These are phyloP conservation scores for Tubosaeta sp. DNA, from an alignment of 768 basidiomycete species.

Conservation along the genomic window DNA sequence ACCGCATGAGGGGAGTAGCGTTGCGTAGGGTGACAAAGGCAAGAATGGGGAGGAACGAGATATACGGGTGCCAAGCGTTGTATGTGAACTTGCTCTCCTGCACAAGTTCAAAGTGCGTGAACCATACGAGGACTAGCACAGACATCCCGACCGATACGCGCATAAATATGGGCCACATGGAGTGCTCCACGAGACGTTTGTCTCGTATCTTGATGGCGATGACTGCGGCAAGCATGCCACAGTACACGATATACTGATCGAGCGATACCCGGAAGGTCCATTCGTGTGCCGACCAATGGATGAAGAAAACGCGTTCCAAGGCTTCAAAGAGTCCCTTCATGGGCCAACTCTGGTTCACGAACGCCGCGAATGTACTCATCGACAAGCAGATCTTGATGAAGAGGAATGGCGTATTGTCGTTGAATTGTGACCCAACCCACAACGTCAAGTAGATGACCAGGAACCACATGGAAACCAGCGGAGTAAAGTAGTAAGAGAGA, in stretches of 20 bases:
- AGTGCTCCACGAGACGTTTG: slow-evolving; percentile 61
- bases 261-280: slow-evolving; percentile 88
- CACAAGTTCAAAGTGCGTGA: slow-evolving; percentile 74
- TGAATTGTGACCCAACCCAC: slow-evolving; percentile 63
- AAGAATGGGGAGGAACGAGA: slow-evolving; percentile 75
- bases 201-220: slow-evolving; percentile 74
- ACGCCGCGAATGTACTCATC: slow-evolving; percentile 55
- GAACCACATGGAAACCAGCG: slow-evolving; percentile 89
- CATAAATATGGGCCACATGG: slow-evolving; percentile 54
- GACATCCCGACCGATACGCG: slow-evolving; percentile 50
- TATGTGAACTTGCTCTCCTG: slow-evolving; percentile 81
- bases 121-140: slow-evolving; percentile 61
- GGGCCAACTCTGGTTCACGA: slow-evolving; percentile 61
- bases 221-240: slow-evolving; percentile 77
- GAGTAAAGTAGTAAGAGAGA: slow-evolving; percentile 87
- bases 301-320: slow-evolving; percentile 61
- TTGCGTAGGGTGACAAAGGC: slow-evolving; percentile 77
- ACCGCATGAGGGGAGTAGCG: slow-evolving; percentile 65
- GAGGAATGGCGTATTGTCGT: slow-evolving; percentile 65
- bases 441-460: slow-evolving; percentile 82
- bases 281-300: slow-evolving; percentile 81
- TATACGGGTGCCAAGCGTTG: slow-evolving; percentile 80
- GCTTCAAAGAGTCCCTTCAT: slow-evolving; percentile 61
- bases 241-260: slow-evolving; percentile 86
- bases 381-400: slow-evolving; percentile 67